Evolutionary conservation across 31 red algal species (phyloP), one percentile per base, ranked within the genome.

Genomic region (Odonthalia washingtoniensis): DNA sequence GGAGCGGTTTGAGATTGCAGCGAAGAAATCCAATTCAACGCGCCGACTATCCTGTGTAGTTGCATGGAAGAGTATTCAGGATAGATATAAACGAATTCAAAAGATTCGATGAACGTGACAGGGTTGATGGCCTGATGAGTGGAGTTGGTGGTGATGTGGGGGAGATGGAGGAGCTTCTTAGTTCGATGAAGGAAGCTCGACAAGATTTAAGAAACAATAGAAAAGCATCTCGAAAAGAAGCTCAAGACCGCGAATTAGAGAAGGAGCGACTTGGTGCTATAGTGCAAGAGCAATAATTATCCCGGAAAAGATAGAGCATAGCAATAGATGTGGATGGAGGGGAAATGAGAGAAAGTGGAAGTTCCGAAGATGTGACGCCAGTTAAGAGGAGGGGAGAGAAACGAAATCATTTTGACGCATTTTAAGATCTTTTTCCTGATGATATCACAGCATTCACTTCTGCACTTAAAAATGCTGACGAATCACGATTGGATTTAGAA

Each of bases 1-100:
- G n/a, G 39, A 85, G 41, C 65, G 68, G 1, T 85, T 74, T 26
- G 82, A 85, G 41, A 46, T 85, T n/a, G 39, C 17, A 3, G 40
- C 37, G 1, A 4, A 1, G 1, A 85, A 85, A 42, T 40, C 18
- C 32, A 85, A 85, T 30, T 24, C 2, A 1, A 36, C 39, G 1
- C 72, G 74, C 38, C 21, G 45, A 1, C 14, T 82, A 1, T 32
- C 16, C 9, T 1, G 2, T 9, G 33, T 57, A 37, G 43, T 74
- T 1, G 74, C 82, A 4, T 85, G 65, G 82, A 42, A 85, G 3
- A 44, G 67, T 52, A 14, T n/a, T n/a, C n/a, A n/a, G n/a, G n/a
- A n/a, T n/a, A n/a, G n/a, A n/a, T n/a, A n/a, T n/a, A n/a, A n/a
- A 74, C 2, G 67, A 85, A 39, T 65, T 60, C 30, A 35, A 44